Percentiles rank a stretch among this genome's conserved stretches.
phyloP scores from a whole-genome alignment of 176 grass and related monocot species.

The Juncus effusus region DNA sequence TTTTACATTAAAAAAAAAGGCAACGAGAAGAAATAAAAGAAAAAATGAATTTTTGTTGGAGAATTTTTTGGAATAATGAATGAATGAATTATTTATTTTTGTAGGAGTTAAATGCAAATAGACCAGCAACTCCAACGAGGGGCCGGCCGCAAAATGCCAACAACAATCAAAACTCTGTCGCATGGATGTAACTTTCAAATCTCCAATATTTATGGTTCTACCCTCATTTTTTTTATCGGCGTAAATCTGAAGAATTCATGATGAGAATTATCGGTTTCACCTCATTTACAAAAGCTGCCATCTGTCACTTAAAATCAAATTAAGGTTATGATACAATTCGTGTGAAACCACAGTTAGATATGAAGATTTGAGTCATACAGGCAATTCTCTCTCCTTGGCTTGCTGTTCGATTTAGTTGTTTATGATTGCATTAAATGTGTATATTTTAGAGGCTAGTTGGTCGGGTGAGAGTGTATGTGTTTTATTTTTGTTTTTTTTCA shows the following conservation, averaged over 20 bases:
- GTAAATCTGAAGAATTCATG: not conserved
- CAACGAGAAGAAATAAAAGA: too few relatives aligned
- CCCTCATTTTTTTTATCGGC: slow-evolving; percentile 5
- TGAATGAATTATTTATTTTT: slow-evolving; percentile 3
- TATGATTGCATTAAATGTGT: slow-evolving; percentile 20
- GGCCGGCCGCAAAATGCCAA: slow-evolving; percentile 79
- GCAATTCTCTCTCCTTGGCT: slow-evolving; percentile 30
- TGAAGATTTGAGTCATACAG: not conserved
- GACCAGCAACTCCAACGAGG: slow-evolving; percentile 84
- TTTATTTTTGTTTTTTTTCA: slow-evolving; percentile 25
- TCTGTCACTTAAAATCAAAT: too few relatives aligned
- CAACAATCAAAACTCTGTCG: slow-evolving; percentile 67
- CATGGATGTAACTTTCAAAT: slow-evolving; percentile 37
- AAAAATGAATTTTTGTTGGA: too few relatives aligned
- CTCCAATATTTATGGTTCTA: not conserved
- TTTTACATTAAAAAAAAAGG: too few relatives aligned
- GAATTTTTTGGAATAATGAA: too few relatives aligned
- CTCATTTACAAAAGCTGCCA: too few relatives aligned
- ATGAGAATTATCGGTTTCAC: too few relatives aligned
- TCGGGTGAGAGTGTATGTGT: slow-evolving; percentile 17
- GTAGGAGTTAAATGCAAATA: slow-evolving; percentile 94
- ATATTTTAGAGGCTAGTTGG: slow-evolving; percentile 26
- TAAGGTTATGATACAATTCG: too few relatives aligned
- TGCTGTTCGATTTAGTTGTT: slow-evolving; percentile 15
- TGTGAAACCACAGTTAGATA: too few relatives aligned